These are phyloP conservation scores for Cicer yamashitae DNA, from an alignment of 306 rosid species.

Conservation along the genomic window DNA sequence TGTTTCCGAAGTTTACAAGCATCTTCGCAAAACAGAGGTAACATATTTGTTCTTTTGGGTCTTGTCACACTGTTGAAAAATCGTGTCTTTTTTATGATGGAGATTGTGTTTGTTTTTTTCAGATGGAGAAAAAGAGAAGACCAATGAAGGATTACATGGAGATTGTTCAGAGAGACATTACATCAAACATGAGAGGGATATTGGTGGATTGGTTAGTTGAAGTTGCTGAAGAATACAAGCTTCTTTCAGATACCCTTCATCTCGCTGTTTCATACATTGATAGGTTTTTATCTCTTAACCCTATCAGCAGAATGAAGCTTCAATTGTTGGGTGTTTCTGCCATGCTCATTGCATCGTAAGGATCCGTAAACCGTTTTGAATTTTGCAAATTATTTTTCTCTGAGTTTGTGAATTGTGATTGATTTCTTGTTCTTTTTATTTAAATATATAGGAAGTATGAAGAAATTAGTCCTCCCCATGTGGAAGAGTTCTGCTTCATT, in stretches of 20 bases:
- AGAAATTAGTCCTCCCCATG: conserved; percentile 74
- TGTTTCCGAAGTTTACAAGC: conserved; percentile 56
- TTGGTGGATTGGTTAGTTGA: conserved; percentile 87
- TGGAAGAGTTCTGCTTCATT: conserved; percentile 70
- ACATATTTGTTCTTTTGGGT: background rate
- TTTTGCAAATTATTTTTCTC: background rate
- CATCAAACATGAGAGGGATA: conserved; percentile 68
- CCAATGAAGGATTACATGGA: conserved; percentile 62
- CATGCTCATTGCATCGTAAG: conserved; percentile 83
- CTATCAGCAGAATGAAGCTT: conserved; percentile 51
- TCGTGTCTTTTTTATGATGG: background rate
- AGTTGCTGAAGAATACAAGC: conserved; percentile 76
- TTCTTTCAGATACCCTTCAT: conserved; percentile 65
- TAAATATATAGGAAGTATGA: conserved; percentile 67
- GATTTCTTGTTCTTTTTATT: background rate
- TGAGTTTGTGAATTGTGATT: background rate
- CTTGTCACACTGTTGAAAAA: background rate
- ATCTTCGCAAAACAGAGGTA: conserved; percentile 74
- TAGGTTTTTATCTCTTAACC: conserved; percentile 55
- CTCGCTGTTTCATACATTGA: conserved; percentile 72
- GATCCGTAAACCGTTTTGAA: background rate
- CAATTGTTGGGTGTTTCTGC: conserved; percentile 77
- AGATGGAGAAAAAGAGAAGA: conserved; percentile 68
- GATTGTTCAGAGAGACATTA: conserved; percentile 62
- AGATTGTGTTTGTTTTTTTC: background rate